phyloP scores from a whole-genome alignment of 768 basidiomycete genomes.

The Amanita subjunquillea region DNA sequence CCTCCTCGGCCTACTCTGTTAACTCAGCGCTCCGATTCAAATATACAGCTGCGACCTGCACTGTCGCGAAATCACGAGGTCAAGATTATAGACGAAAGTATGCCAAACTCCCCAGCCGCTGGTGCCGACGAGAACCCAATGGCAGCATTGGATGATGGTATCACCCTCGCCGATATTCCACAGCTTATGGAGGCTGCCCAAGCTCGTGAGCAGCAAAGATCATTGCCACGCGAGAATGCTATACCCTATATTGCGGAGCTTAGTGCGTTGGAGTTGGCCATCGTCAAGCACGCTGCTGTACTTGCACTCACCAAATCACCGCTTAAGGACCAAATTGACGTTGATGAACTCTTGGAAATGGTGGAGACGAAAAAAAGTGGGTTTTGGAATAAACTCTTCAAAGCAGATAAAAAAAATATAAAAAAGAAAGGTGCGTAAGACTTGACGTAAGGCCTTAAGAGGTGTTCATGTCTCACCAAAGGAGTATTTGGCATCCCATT shows the following conservation, averaged over 20 bases:
- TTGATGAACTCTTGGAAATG: constrained; percentile 91
- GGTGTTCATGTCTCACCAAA: constrained; percentile 19
- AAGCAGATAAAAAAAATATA: constrained; percentile 84
- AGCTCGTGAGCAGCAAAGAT: constrained; percentile 81
- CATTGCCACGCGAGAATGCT: constrained; percentile 65
- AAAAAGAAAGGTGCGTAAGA: constrained; percentile 66
- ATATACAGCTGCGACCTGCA: constrained; percentile 45
- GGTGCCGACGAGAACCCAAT: constrained; percentile 31
- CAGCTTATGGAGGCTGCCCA: constrained; percentile 89
- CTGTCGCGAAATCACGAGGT: constrained; percentile 77
- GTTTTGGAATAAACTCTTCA: constrained; percentile 96
- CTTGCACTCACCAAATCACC: constrained; percentile 70
- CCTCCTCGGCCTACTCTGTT: constrained; percentile 27
- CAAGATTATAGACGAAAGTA: constrained; percentile 79
- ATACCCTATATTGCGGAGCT: constrained; percentile 81
- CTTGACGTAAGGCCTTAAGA: neutral
- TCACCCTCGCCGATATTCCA: constrained; percentile 92
- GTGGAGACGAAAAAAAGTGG: constrained; percentile 88
- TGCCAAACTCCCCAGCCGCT: constrained; percentile 59
- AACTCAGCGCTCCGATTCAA: constrained; percentile 28
- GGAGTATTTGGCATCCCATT: constrained; percentile 92
- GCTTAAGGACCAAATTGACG: constrained; percentile 71
- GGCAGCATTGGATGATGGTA: constrained; percentile 54
- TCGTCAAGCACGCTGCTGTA: constrained; percentile 88
- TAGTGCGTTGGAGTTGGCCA: constrained; percentile 73